Evolutionary conservation across 805 yeast species (phyloP).

Genomic region (Kuraishia cidri): DNA sequence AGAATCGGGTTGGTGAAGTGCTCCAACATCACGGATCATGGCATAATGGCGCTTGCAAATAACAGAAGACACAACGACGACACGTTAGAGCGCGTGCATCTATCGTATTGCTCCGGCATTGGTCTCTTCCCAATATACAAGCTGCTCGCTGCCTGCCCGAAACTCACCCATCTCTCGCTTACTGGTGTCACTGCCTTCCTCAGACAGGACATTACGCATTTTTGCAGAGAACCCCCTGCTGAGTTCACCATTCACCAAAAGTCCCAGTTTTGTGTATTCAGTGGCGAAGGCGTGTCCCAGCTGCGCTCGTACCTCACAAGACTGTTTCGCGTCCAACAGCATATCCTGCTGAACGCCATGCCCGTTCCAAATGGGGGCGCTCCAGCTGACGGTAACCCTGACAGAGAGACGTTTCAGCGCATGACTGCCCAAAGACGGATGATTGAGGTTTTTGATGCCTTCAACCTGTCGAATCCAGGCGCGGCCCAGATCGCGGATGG

Average conservation of each 20-base stretch:
- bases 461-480: not conserved
- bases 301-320: conserved; percentile 58
- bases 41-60: conserved; percentile 59
- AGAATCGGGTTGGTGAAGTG: conserved; percentile 94
- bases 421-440: conserved; percentile 1
- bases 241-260: conserved; percentile 86
- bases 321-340: conserved; percentile 5
- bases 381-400: not conserved
- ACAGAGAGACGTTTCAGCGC: not conserved
- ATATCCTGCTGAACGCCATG: not conserved
- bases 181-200: conserved; percentile 91
- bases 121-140: conserved; percentile 71
- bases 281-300: conserved; percentile 79
- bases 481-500: not conserved
- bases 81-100: conserved; percentile 85
- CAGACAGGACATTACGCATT: conserved; percentile 74
- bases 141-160: conserved; percentile 72
- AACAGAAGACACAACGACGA: conserved; percentile 61
- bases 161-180: conserved; percentile 79
- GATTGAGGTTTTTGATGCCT: not conserved
- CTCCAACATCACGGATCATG: conserved; percentile 77
- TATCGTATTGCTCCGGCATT: conserved; percentile 81
- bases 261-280: conserved; percentile 82
- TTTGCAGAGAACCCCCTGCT: conserved; percentile 87
- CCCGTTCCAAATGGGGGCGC: not conserved